Evolutionary conservation across 345 rosid species (phyloP).

Genomic region (Triadica sebifera): DNA sequence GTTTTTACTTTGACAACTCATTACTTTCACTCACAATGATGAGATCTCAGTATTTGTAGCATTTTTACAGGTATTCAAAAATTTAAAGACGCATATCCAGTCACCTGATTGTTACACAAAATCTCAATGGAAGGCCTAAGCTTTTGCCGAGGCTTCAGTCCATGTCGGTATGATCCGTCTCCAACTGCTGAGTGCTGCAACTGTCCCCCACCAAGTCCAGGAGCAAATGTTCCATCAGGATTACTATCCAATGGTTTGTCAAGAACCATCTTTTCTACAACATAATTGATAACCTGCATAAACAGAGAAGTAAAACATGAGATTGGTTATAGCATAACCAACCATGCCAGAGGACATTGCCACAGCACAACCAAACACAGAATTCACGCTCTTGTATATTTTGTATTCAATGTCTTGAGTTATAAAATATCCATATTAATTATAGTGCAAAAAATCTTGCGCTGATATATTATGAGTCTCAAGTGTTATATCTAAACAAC

Average conservation of each 20-base stretch:
- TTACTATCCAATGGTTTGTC: constrained; percentile 71
- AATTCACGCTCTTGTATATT: not conserved
- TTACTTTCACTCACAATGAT: not conserved
- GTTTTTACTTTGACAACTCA: not conserved
- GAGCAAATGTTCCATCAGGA: constrained; percentile 56
- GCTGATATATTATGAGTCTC: not conserved
- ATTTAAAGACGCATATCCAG: constrained; percentile 5
- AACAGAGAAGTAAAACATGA: constrained; percentile 18
- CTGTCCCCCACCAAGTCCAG: constrained; percentile 60
- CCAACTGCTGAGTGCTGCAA: constrained; percentile 59
- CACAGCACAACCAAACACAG: constrained; percentile 1
- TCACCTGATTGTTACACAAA: constrained; percentile 94
- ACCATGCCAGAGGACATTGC: not conserved
- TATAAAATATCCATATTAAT: not conserved
- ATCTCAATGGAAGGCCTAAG: constrained; percentile 82
- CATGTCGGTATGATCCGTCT: constrained; percentile 63
- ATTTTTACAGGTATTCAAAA: not conserved
- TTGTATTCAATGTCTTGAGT: not conserved
- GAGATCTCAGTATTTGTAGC: not conserved
- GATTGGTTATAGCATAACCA: constrained; percentile 1
- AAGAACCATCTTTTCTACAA: constrained; percentile 81
- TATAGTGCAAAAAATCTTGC: not conserved
- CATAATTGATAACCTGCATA: constrained; percentile 89
- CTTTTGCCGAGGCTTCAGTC: constrained; percentile 77
- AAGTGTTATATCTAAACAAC: not conserved